Evolutionary conservation across 345 rosid genomes (phyloP).

Genomic region (Mercurialis annua): DNA sequence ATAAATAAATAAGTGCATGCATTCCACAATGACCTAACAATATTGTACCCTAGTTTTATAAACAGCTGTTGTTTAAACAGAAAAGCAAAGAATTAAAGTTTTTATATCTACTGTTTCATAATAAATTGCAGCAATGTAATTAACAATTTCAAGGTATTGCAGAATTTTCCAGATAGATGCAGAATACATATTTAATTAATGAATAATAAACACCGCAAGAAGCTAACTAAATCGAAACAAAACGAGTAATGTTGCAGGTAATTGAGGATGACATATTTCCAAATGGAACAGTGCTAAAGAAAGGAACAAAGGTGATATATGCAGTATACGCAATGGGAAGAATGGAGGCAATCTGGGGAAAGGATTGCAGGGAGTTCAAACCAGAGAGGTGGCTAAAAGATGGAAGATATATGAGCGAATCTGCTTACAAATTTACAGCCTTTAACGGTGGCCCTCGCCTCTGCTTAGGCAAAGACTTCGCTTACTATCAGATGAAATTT

Average conservation of each 20-base stretch:
- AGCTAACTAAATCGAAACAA: no score
- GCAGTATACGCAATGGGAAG: slow-evolving; percentile 93
- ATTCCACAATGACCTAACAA: no score
- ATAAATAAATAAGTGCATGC: no score
- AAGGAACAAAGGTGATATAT: slow-evolving; percentile 83
- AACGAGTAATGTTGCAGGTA: slow-evolving; percentile 35
- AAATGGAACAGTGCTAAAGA: slow-evolving; percentile 77
- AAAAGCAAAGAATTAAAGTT: no score
- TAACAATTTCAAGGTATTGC: no score
- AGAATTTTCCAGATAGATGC: no score
- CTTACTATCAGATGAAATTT: slow-evolving; percentile 87
- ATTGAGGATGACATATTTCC: slow-evolving; percentile 78
- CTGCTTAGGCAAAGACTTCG: slow-evolving; percentile 90
- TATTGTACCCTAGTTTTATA: no score
- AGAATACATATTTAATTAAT: no score
- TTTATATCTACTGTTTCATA: no score
- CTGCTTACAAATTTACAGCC: slow-evolving; percentile 88
- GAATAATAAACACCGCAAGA: no score
- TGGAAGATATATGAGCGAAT: slow-evolving; percentile 71
- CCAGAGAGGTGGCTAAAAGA: slow-evolving; percentile 94
- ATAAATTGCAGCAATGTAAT: no score
- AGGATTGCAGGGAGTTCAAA: slow-evolving; percentile 68
- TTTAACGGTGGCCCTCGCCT: slow-evolving; percentile 95
- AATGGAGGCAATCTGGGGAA: slow-evolving; percentile 93
- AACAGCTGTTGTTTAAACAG: no score